These are phyloP conservation scores for Grosmannia serpens DNA, from an alignment of 2,329 filamentous ascomycete species.

Conservation along the genomic window DNA sequence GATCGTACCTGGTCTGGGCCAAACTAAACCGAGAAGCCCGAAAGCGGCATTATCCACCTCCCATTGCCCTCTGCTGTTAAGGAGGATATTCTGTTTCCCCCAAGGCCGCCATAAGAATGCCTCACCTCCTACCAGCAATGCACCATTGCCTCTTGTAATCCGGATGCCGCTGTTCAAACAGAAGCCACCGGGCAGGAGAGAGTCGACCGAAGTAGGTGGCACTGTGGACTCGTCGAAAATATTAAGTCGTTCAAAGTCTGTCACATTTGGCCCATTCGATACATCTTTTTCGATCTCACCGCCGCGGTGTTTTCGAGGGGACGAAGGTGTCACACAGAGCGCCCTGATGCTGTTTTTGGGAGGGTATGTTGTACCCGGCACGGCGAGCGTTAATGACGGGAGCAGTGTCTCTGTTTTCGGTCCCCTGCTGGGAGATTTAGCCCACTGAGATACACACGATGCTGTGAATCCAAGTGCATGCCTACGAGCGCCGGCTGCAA, in stretches of 20 bases:
- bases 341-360: not conserved
- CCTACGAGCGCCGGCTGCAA: not conserved
- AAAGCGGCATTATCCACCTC: constrained; percentile 61
- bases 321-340: not conserved
- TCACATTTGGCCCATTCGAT: not conserved
- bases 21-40: constrained; percentile 64
- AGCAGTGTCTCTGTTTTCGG: not conserved
- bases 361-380: not conserved
- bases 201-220: constrained; percentile 74
- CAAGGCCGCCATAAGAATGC: constrained; percentile 85
- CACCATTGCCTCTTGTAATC: constrained; percentile 41
- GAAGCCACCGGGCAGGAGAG: constrained; percentile 75
- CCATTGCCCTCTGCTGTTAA: constrained; percentile 72
- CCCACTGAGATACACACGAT: not conserved
- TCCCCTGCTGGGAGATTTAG: not conserved
- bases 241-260: constrained; percentile 65
- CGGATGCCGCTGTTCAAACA: constrained; percentile 70
- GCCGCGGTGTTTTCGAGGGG: too few species aligned
- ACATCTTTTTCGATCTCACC: not conserved
- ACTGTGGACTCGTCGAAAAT: constrained; percentile 64
- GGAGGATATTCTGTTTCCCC: constrained; percentile 38
- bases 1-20: constrained; percentile 73
- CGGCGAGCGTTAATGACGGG: not conserved
- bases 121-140: constrained; percentile 72
- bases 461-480: not conserved